Percentiles rank a stretch among this genome's conserved stretches.
Conservation (phyloP, 352 stramenopile genomes). For the Pythium dissimile region DNA sequence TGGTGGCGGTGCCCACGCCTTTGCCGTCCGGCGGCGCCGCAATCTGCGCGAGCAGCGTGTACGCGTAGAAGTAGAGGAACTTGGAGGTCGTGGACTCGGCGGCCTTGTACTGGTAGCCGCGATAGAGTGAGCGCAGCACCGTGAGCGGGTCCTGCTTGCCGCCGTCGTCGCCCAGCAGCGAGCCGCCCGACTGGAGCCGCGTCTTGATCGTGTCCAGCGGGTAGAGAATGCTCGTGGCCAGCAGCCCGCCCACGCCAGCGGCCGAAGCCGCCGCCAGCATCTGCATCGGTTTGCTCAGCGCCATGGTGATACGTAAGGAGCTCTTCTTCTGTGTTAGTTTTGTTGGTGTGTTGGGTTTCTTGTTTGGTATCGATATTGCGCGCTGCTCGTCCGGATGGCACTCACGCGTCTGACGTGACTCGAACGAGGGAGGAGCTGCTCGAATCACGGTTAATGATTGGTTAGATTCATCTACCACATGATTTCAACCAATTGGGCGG, state of each 20-base stretch:
- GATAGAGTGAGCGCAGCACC: slow-evolving; percentile 66
- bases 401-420: slow-evolving; percentile 13
- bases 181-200: slow-evolving; percentile 76
- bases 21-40: slow-evolving; percentile 55
- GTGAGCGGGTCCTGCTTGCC: slow-evolving; percentile 18
- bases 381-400: not conserved
- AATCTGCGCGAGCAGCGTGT: slow-evolving; percentile 75
- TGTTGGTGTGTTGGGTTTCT: not conserved
- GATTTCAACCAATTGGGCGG: slow-evolving; percentile 12
- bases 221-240: slow-evolving; percentile 76
- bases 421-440: slow-evolving; percentile 1
- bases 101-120: slow-evolving; percentile 84
- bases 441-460: not conserved
- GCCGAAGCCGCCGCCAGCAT: slow-evolving; percentile 76
- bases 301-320: slow-evolving; percentile 23
- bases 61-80: slow-evolving; percentile 90
- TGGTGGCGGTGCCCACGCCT: slow-evolving; percentile 58
- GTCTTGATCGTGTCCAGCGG: slow-evolving; percentile 88
- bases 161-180: slow-evolving; percentile 39
- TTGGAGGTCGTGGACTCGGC: slow-evolving; percentile 82
- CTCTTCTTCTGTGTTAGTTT: not conserved
- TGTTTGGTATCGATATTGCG: not conserved
- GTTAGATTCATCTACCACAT: not conserved
- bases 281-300: slow-evolving; percentile 82
- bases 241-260: slow-evolving; percentile 70